Conservation (phyloP, 2,329 filamentous ascomycete genomes). For the Verticillium longisporum region DNA sequence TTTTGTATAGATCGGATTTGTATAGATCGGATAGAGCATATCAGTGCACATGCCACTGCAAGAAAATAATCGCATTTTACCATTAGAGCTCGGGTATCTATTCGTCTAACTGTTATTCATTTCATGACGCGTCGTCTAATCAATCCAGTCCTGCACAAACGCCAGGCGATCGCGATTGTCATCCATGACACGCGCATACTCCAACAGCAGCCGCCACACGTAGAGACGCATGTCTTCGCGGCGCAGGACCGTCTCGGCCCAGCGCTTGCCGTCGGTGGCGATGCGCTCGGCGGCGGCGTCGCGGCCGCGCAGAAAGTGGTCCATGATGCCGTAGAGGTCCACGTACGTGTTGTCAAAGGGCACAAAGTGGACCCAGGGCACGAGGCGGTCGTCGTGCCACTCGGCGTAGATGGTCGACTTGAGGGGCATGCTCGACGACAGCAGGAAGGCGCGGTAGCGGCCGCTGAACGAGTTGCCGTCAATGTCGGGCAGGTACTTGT, state of each 20-base stretch:
- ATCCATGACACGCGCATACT: slow-evolving; percentile 32
- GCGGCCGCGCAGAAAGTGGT: slow-evolving; percentile 46
- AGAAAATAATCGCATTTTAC: not conserved
- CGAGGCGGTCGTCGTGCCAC: slow-evolving; percentile 55
- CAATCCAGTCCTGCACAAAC: slow-evolving; percentile 16
- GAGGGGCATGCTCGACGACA: slow-evolving; percentile 48
- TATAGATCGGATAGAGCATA: too few species aligned
- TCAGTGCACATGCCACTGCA: not conserved
- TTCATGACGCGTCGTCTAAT: not conserved
- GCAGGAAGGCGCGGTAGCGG: slow-evolving; percentile 43
- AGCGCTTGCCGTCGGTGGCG: slow-evolving; percentile 41
- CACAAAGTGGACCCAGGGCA: slow-evolving; percentile 57
- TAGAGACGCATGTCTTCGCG: slow-evolving; percentile 52
- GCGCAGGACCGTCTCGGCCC: slow-evolving; percentile 45
- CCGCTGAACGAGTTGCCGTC: slow-evolving; percentile 50
- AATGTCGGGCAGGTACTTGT: slow-evolving; percentile 53
- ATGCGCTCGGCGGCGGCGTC: slow-evolving; percentile 36
- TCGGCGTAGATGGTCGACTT: slow-evolving; percentile 58
- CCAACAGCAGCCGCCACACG: slow-evolving; percentile 40
- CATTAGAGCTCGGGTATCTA: not conserved
- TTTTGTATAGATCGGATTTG: too few species aligned
- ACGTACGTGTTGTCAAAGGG: slow-evolving; percentile 53
- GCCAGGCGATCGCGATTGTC: slow-evolving; percentile 20
- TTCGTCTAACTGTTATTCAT: not conserved
- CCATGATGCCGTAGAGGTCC: slow-evolving; percentile 50